Base-by-base conservation (phyloP, 148 eudicot species). In the Chenopodium formosanum region DNA sequence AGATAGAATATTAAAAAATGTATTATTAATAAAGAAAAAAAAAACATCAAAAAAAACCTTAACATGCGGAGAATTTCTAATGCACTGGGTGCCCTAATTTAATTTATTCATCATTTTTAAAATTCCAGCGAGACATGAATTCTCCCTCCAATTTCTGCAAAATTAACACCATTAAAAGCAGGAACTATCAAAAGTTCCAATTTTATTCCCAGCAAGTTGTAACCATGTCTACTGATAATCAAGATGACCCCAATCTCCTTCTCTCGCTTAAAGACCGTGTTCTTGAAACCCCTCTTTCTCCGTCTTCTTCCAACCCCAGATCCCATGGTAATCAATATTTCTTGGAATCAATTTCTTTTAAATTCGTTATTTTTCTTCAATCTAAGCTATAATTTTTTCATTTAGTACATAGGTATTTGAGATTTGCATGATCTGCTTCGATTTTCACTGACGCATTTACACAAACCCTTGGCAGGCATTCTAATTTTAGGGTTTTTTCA, bases 201-300 rank as follows among this genome's bases (percentile, higher is more conserved):
- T 73, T 29, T 19, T 58, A 31, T 70, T 22, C 10, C 46, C 40
- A 73, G 0, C 58, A 46, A 5, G n/a, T 78, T 53, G 25, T 7
- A 67, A 84, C 34, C 32, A 82, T 85, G 78, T 72, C 84, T 69
- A 73, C 74, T 27, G 74, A 82, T 9, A 80, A 82, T 25, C 75
- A 85, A 32, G 93, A 91, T n/a, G 97, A 95, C 73, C 89, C 93
- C 52, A 94, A 94, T 81, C 97, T 95, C 81, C 98, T 95, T 52
- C 97, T 95, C 67, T 95, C 97, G 65, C 97, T 93, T 70, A 91
- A 93, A 81, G 97, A 95, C 32, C 86, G 93, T 73, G 94, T 95
- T 74, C 77, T 86, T 69, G 98, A 95, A 86, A 95, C 97, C 65
- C 97, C 98, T 27, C 98, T 97, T 34, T 93, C 98, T 70, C 97